These are phyloP conservation scores for Galerina marginata DNA, from an alignment of 768 basidiomycete genomes.

Conservation along the genomic window DNA sequence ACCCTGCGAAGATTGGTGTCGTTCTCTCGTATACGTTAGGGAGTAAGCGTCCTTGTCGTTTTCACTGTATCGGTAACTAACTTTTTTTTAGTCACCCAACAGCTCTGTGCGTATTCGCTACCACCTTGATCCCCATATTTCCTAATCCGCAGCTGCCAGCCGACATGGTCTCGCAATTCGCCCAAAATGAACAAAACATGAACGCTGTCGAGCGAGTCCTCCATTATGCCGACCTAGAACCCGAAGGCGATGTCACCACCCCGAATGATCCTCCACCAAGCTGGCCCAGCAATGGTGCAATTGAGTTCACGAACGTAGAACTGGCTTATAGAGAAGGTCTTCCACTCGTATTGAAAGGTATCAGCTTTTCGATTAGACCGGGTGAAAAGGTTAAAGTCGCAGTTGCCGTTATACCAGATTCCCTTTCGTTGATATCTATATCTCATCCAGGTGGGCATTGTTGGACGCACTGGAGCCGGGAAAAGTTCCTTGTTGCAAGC, in stretches of 20 bases:
- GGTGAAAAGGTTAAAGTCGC: slow-evolving; percentile 62
- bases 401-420: background rate
- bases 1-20: slow-evolving; percentile 62
- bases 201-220: slow-evolving; percentile 74
- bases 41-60: slow-evolving; percentile 38
- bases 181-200: slow-evolving; percentile 72
- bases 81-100: slow-evolving; percentile 44
- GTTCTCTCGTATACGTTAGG: slow-evolving; percentile 55
- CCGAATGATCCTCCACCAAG: slow-evolving; percentile 50
- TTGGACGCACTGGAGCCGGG: slow-evolving; percentile 54
- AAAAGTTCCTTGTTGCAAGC: slow-evolving; percentile 65
- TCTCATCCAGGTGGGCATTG: slow-evolving; percentile 45
- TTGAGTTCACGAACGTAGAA: slow-evolving; percentile 63
- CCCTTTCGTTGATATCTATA: background rate
- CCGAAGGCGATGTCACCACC: slow-evolving; percentile 54
- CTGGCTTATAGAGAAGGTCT: slow-evolving; percentile 65
- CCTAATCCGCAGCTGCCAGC: slow-evolving; percentile 37
- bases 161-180: slow-evolving; percentile 60
- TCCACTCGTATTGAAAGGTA: slow-evolving; percentile 65
- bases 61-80: background rate
- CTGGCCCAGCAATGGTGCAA: slow-evolving; percentile 58
- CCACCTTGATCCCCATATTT: background rate
- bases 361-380: slow-evolving; percentile 59
- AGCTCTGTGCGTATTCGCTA: slow-evolving; percentile 42
- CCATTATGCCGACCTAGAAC: slow-evolving; percentile 65